Base-by-base conservation (phyloP, 768 basidiomycete species). In the Xanthoconium purpureum region DNA sequence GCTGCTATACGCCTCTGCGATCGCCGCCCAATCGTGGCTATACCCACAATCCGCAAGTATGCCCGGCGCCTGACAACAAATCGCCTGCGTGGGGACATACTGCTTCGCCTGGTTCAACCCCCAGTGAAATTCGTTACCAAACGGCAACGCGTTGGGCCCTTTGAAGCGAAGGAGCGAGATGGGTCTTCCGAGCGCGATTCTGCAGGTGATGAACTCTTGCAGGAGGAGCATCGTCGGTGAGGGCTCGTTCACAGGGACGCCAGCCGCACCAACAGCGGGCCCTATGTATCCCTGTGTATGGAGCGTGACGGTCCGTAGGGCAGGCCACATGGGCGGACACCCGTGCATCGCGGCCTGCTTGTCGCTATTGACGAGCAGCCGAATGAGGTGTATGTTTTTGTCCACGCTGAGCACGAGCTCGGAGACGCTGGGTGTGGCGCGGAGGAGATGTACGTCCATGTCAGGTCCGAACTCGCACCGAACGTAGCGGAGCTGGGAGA, bases 321-420 rank as follows among this genome's bases (percentile, higher is more conserved):
- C 47, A 0, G 66, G 56, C 70, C 70, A 71, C 70, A 73, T 67
- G 1, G 70, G 67, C 14, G 63, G 46, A 18, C 65, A 67, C 0
- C 63, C 67, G 10, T 62, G 56, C 49, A 71, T 67, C 11, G 56
- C 56, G 15, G 71, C 71, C 29, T 71, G 70, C 45, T 73, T 71
- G 50, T 73, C 71, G 37, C 71, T 71, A 10, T 71, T 71, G 48
- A 71, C 61, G 24, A 71, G 71, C 52, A 71, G 51, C 46, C 71
- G 66, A 0, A 71, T 30, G 39, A 71, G 62, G 17, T 63, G 70
- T 57, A 71, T 64, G 39, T 71, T 47, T 47, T 61, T 65, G 49
- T 70, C 67, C 32, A 71, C 67, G 46, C 66, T 69, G 13, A 71
- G 49, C 33, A 72, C 66, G 36, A 75, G 64, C 17, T 73, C 65